Percentiles rank a stretch among this genome's conserved stretches.
These are phyloP conservation scores for Camellia lanceoleosa DNA, from an alignment of 148 eudicot genomes.

Conservation along the genomic window DNA sequence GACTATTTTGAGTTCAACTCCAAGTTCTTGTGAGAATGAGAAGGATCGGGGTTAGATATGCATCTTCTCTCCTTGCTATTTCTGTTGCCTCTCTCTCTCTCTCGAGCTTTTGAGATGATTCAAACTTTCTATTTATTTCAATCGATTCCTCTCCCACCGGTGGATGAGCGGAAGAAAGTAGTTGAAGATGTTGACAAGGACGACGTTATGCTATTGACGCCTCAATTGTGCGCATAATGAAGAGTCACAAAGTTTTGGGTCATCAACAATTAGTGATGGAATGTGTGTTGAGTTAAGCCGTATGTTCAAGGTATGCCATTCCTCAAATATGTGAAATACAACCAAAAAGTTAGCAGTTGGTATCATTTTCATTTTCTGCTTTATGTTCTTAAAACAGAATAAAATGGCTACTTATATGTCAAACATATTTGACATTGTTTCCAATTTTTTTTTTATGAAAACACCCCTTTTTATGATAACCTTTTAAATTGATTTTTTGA, in stretches of 20 bases:
- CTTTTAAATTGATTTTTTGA: too few relatives aligned
- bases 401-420: too few relatives aligned
- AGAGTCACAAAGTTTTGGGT: neutral
- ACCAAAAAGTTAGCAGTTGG: too few relatives aligned
- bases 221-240: neutral
- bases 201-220: slow-evolving; percentile 35
- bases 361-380: too few relatives aligned
- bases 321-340: neutral
- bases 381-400: too few relatives aligned
- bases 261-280: slow-evolving; percentile 34
- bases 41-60: slow-evolving; percentile 28
- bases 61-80: neutral
- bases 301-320: slow-evolving; percentile 28
- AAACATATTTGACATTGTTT: too few relatives aligned
- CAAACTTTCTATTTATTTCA: too few relatives aligned
- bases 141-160: slow-evolving; percentile 25
- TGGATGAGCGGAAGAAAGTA: slow-evolving; percentile 29
- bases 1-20: too few relatives aligned
- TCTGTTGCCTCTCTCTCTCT: neutral
- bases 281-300: slow-evolving; percentile 31
- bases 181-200: slow-evolving; percentile 39
- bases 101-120: too few relatives aligned
- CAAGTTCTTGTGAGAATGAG: neutral
- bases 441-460: too few relatives aligned
- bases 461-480: too few relatives aligned